These are phyloP conservation scores for Rhizomucor pusillus DNA, from an alignment of 371 early-diverging fungal genomes.

Conservation along the genomic window DNA sequence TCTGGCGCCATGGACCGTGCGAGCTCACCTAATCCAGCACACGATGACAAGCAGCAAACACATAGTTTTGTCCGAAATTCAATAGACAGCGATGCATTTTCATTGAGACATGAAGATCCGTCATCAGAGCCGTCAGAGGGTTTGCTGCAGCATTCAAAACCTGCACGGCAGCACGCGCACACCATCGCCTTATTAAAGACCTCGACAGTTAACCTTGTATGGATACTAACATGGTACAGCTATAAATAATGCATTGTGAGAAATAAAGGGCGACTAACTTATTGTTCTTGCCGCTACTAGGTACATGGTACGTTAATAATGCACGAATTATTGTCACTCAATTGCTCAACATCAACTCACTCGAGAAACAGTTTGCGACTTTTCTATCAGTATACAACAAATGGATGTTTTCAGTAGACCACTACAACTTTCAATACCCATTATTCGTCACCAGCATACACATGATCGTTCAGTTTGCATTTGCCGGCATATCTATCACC, in stretches of 20 bases:
- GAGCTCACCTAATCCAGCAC: not conserved
- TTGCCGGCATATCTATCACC: conserved; percentile 54
- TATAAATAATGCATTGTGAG: not conserved
- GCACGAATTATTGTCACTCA: not conserved
- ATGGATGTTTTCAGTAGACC: conserved; percentile 78
- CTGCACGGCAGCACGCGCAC: conserved; percentile 5
- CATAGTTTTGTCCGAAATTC: not conserved
- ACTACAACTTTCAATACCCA: conserved; percentile 78
- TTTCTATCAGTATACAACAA: conserved; percentile 83
- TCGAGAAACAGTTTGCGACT: conserved; percentile 53
- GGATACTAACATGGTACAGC: conserved; percentile 46
- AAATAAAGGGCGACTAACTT: not conserved
- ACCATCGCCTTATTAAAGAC: conserved; percentile 26
- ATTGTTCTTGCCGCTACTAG: conserved; percentile 17
- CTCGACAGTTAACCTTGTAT: conserved; percentile 37
- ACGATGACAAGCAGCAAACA: not conserved
- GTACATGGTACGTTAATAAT: conserved; percentile 27
- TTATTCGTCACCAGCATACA: conserved; percentile 76
- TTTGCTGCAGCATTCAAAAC: not conserved
- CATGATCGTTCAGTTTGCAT: conserved; percentile 69
- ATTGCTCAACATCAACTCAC: too few relatives aligned
- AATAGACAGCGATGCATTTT: conserved; percentile 6
- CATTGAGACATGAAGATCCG: conserved; percentile 19
- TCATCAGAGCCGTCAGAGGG: conserved; percentile 21
- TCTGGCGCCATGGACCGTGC: too few relatives aligned